Evolutionary conservation across 1,284 basidiomycete species (phyloP).

Genomic region (Microstroma glucosiphilum): DNA sequence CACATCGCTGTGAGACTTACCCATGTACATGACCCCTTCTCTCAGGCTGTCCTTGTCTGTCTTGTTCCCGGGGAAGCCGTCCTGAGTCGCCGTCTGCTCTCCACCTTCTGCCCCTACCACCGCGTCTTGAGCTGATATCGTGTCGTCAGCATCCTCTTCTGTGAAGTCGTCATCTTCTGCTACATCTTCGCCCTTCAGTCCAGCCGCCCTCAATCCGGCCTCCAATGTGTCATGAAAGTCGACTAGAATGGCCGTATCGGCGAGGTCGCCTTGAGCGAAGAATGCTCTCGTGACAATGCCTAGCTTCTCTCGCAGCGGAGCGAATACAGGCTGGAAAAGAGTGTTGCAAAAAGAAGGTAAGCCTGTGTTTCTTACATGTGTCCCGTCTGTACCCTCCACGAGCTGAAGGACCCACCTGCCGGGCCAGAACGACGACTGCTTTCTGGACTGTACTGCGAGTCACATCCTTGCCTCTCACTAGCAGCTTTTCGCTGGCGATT

Average conservation of each 20-base stretch:
- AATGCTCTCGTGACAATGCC: slow-evolving; percentile 74
- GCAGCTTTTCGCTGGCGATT: slow-evolving; percentile 73
- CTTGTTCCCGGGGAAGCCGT: background rate
- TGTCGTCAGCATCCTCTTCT: slow-evolving; percentile 1
- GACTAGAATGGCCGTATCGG: slow-evolving; percentile 42
- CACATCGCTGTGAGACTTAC: slow-evolving; percentile 52
- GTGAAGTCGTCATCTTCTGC: background rate
- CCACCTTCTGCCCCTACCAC: background rate
- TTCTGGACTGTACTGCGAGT: slow-evolving; percentile 96
- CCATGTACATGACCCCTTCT: slow-evolving; percentile 65
- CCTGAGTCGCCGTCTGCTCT: slow-evolving; percentile 4
- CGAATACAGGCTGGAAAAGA: slow-evolving; percentile 50
- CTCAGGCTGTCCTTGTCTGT: slow-evolving; percentile 21
- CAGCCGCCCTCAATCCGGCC: slow-evolving; percentile 33
- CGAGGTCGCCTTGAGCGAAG: slow-evolving; percentile 48
- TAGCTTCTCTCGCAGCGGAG: slow-evolving; percentile 68
- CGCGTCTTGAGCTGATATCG: background rate
- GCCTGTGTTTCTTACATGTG: background rate
- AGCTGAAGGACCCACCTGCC: slow-evolving; percentile 29
- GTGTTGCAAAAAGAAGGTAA: slow-evolving; percentile 11
- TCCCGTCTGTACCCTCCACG: background rate
- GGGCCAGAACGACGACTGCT: slow-evolving; percentile 87
- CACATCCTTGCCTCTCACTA: slow-evolving; percentile 76
- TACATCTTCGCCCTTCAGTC: slow-evolving; percentile 15
- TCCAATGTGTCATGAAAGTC: slow-evolving; percentile 50